Evolutionary conservation across 2,329 filamentous ascomycete genomes (phyloP).

Genomic region (Cadophora luteo-olivacea): DNA sequence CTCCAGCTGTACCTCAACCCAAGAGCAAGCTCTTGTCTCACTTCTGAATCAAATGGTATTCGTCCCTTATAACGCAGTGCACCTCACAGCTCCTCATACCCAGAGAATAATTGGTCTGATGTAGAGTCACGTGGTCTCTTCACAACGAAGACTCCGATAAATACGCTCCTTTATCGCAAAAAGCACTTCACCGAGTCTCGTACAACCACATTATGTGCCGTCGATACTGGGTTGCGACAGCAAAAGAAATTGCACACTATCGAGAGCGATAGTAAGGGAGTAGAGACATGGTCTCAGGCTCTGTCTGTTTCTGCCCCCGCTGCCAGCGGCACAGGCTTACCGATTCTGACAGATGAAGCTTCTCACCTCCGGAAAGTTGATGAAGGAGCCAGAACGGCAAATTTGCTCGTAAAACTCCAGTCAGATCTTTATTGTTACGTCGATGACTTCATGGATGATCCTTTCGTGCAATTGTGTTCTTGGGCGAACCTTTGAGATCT

Average conservation of each 20-base stretch:
- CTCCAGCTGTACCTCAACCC: background rate
- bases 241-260: background rate
- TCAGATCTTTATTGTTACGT: background rate
- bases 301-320: background rate
- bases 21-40: background rate
- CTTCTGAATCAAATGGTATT: background rate
- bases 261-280: background rate
- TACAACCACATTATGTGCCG: background rate
- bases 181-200: background rate
- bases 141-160: background rate
- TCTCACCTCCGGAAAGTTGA: background rate
- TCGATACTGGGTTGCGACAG: background rate
- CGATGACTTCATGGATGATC: background rate
- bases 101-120: background rate
- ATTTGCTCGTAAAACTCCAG: background rate
- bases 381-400: background rate
- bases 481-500: background rate
- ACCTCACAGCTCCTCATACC: background rate
- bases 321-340: constrained; percentile 1
- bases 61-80: background rate
- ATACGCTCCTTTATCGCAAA: background rate
- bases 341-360: background rate
- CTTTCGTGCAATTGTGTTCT: background rate
- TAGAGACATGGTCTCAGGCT: background rate
- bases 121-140: background rate